Percentiles rank a stretch among this genome's conserved stretches.
phyloP scores from a whole-genome alignment of 345 rosid species.

The Litchi chinensis region DNA sequence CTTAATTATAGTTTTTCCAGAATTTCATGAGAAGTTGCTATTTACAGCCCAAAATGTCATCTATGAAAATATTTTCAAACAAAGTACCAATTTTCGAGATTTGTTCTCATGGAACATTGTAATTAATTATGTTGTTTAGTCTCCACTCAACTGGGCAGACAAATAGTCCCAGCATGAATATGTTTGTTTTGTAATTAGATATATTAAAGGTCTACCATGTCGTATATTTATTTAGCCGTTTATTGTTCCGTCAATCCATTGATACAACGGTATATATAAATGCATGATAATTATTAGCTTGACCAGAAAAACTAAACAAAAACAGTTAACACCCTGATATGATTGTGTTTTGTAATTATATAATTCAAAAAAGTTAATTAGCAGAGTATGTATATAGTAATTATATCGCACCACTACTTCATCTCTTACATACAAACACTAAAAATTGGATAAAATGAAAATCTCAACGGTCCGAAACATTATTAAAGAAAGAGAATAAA shows the following conservation, averaged over 20 bases:
- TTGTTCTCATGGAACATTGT: not conserved
- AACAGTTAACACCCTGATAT: not conserved
- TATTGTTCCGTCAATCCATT: too few relatives aligned
- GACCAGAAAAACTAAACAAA: not conserved
- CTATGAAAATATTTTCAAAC: too few relatives aligned
- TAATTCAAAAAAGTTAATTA: slow-evolving; percentile 3
- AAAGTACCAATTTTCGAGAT: too few relatives aligned
- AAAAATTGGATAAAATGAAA: not conserved
- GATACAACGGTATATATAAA: too few relatives aligned
- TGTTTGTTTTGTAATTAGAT: slow-evolving; percentile 1
- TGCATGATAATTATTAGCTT: not conserved
- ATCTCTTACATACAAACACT: not conserved
- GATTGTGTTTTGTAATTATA: not conserved
- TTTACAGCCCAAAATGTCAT: too few relatives aligned
- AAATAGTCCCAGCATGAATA: not conserved
- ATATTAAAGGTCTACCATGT: too few relatives aligned
- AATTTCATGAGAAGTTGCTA: too few relatives aligned
- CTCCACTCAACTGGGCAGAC: not conserved
- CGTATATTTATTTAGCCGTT: too few relatives aligned
- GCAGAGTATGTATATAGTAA: not conserved
- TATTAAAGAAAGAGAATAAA: too few relatives aligned
- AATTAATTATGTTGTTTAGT: not conserved
- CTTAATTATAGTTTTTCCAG: too few relatives aligned
- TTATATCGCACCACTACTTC: not conserved
- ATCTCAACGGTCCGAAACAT: too few relatives aligned